Conservation (phyloP, 257 asterid species). For the Solanum peruvianum region DNA sequence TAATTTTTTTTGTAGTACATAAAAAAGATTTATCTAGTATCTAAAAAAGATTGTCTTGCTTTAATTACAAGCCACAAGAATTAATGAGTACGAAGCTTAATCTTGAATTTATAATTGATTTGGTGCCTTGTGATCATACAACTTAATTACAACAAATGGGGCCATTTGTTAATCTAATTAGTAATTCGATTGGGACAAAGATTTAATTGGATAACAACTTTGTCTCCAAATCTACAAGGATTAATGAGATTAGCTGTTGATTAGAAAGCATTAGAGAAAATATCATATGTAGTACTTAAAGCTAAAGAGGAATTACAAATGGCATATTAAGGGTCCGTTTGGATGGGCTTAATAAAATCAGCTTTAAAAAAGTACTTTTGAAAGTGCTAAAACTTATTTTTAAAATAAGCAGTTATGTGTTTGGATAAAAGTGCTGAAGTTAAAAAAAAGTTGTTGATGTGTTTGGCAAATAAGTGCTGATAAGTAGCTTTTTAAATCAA, state of each 20-base stretch:
- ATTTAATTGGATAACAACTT: background rate
- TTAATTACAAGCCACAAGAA: background rate
- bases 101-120: background rate
- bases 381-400: too few relatives aligned
- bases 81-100: background rate
- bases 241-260: background rate
- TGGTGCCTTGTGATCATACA: background rate
- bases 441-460: too few relatives aligned
- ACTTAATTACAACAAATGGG: background rate
- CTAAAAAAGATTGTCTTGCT: background rate
- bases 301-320: background rate
- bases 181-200: background rate
- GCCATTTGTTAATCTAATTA: background rate
- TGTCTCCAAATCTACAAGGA: background rate
- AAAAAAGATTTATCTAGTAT: background rate
- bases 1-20: too few relatives aligned
- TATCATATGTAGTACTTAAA: background rate
- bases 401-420: too few relatives aligned
- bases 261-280: background rate
- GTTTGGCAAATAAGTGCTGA: too few relatives aligned
- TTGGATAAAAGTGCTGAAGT: too few relatives aligned
- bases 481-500: too few relatives aligned
- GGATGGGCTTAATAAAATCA: too few relatives aligned
- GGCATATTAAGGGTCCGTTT: background rate
- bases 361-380: too few relatives aligned